These are phyloP conservation scores for Saccharomycopsis sp. DNA, from an alignment of 805 yeast species.

Conservation along the genomic window DNA sequence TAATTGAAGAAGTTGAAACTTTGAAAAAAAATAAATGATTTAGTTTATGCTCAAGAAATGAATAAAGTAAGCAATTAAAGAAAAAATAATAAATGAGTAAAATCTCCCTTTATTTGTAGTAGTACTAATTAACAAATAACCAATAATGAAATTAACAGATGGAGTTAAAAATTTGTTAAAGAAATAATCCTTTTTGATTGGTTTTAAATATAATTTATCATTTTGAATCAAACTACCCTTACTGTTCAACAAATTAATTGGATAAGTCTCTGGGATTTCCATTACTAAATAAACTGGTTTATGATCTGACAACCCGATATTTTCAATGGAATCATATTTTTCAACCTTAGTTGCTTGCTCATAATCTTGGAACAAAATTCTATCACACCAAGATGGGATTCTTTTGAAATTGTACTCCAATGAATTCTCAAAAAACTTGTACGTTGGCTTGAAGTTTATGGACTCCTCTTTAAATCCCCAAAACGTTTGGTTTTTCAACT, in stretches of 20 bases:
- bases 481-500: slow-evolving; percentile 34
- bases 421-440: slow-evolving; percentile 44
- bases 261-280: slow-evolving; percentile 36
- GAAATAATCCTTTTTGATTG: too few relatives aligned
- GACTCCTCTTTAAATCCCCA: slow-evolving; percentile 56
- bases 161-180: too few relatives aligned
- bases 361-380: slow-evolving; percentile 53
- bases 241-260: too few relatives aligned
- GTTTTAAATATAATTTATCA: too few relatives aligned
- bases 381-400: slow-evolving; percentile 84
- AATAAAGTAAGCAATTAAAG: not conserved
- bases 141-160: not conserved
- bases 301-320: slow-evolving; percentile 60
- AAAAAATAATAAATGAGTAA: not conserved
- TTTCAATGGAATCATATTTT: slow-evolving; percentile 39
- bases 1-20: slow-evolving; percentile 28
- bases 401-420: slow-evolving; percentile 43
- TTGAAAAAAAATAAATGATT: slow-evolving; percentile 7
- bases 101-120: not conserved
- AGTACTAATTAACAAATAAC: not conserved
- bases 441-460: slow-evolving; percentile 70
- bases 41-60: too few relatives aligned
- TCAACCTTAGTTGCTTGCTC: slow-evolving; percentile 15
- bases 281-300: slow-evolving; percentile 58
- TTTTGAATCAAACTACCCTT: too few relatives aligned